Conservation (phyloP, 495 filamentous ascomycete species). For the Pyronema domesticum region DNA sequence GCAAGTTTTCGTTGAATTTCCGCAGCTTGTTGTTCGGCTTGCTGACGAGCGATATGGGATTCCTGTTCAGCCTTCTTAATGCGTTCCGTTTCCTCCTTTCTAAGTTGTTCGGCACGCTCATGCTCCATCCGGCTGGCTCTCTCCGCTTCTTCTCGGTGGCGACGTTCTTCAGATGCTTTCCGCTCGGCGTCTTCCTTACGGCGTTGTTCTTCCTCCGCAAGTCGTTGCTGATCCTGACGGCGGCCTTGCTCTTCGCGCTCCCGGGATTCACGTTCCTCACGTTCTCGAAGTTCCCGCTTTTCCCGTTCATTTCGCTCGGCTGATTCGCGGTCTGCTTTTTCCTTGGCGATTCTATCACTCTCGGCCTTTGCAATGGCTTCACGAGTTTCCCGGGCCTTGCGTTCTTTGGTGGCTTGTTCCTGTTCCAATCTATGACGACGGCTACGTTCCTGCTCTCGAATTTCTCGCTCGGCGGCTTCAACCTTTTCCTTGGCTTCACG, state of each 20-base stretch:
- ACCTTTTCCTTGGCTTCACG: background rate
- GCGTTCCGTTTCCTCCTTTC: constrained; percentile 11
- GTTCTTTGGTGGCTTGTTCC: constrained; percentile 6
- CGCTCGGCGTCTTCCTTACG: constrained; percentile 3
- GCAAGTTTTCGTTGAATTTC: constrained; percentile 10
- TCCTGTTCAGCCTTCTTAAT: constrained; percentile 17
- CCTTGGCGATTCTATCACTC: constrained; percentile 5
- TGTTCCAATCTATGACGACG: constrained; percentile 14
- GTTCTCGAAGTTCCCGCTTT: background rate
- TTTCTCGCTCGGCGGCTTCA: background rate
- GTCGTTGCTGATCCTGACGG: constrained; percentile 3
- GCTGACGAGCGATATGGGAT: constrained; percentile 15
- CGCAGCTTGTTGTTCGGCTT: background rate
- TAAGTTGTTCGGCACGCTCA: constrained; percentile 9
- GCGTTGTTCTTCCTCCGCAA: constrained; percentile 2
- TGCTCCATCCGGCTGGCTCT: constrained; percentile 9
- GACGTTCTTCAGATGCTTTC: constrained; percentile 19
- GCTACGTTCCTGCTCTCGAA: constrained; percentile 2
- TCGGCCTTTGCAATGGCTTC: background rate
- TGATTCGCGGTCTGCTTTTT: background rate
- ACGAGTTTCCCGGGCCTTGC: constrained; percentile 7
- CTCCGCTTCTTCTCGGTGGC: constrained; percentile 15
- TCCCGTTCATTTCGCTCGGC: background rate
- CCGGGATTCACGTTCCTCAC: background rate
- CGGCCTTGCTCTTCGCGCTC: constrained; percentile 12